These are phyloP conservation scores for Colletotrichum somersetense DNA, from an alignment of 2,329 filamentous ascomycete genomes.

Conservation along the genomic window DNA sequence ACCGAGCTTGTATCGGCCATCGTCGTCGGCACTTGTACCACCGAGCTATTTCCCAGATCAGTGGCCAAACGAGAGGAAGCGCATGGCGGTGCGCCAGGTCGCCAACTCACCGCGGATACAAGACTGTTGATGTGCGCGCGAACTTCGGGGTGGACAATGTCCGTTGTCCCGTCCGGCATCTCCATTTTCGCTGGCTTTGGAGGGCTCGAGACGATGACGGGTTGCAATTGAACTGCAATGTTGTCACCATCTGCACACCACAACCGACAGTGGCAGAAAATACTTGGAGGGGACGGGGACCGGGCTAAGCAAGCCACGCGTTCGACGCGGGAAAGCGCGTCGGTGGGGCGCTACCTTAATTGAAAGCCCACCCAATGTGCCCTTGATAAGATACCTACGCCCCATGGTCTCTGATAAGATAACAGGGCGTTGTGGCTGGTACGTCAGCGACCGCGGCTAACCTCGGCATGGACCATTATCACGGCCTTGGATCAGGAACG, in stretches of 20 bases:
- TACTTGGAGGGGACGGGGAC: conserved; percentile 3
- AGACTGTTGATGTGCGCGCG: conserved; percentile 94
- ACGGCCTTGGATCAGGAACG: conserved; percentile 28
- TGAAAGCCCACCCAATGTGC: not conserved
- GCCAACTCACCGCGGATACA: conserved; percentile 81
- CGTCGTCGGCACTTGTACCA: conserved; percentile 82
- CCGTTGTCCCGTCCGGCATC: conserved; percentile 61
- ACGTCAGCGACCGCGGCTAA: conserved; percentile 56
- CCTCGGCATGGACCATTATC: conserved; percentile 47
- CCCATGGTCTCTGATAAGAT: not conserved
- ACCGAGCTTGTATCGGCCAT: conserved; percentile 87
- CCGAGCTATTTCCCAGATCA: conserved; percentile 74
- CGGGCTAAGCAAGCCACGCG: conserved; percentile 16
- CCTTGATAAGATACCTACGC: not conserved
- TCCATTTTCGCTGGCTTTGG: conserved; percentile 61
- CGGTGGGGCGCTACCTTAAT: conserved; percentile 5
- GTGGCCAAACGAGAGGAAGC: conserved; percentile 11
- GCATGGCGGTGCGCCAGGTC: not conserved
- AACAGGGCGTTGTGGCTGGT: not conserved
- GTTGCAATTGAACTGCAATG: conserved; percentile 5
- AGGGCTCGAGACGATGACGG: conserved; percentile 6
- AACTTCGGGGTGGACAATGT: conserved; percentile 89
- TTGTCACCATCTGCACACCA: conserved; percentile 27
- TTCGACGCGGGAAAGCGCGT: conserved; percentile 38
- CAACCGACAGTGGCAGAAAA: conserved; percentile 1